Conservation (phyloP, 2,329 filamentous ascomycete species). For the Lasiodiplodia gonubiensis region DNA sequence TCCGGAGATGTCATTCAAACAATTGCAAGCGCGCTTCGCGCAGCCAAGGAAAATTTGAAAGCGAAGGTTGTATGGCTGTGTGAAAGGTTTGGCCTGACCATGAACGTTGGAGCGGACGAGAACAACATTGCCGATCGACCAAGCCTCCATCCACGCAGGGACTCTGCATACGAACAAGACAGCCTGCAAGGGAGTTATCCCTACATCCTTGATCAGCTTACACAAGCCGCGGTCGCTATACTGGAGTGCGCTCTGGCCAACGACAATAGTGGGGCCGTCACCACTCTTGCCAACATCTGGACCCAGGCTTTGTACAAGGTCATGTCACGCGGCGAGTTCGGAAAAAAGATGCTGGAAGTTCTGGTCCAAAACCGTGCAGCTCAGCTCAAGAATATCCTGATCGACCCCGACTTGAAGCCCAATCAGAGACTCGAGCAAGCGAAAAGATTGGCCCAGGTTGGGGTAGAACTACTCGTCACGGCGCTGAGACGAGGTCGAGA, state of each 20-base stretch:
- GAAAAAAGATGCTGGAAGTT: background rate
- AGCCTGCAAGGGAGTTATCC: background rate
- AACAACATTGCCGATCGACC: background rate
- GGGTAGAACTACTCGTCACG: background rate
- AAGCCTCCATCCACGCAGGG: background rate
- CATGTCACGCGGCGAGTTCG: background rate
- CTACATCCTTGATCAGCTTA: background rate
- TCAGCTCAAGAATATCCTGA: background rate
- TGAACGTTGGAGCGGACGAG: background rate
- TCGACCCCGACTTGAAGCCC: background rate
- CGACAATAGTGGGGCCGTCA: background rate
- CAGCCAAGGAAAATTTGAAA: background rate
- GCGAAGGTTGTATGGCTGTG: background rate
- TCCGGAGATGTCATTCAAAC: background rate
- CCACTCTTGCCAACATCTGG: background rate
- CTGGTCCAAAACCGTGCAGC: background rate
- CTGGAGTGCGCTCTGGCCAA: background rate
- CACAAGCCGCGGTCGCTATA: background rate
- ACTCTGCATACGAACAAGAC: background rate
- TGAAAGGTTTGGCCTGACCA: background rate
- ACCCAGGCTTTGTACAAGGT: background rate
- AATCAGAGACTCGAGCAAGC: background rate
- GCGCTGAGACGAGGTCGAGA: background rate
- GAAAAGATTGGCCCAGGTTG: background rate
- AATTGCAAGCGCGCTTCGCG: background rate